Evolutionary conservation across 2,329 filamentous ascomycete genomes (phyloP).

Genomic region (Xylaria sp.): DNA sequence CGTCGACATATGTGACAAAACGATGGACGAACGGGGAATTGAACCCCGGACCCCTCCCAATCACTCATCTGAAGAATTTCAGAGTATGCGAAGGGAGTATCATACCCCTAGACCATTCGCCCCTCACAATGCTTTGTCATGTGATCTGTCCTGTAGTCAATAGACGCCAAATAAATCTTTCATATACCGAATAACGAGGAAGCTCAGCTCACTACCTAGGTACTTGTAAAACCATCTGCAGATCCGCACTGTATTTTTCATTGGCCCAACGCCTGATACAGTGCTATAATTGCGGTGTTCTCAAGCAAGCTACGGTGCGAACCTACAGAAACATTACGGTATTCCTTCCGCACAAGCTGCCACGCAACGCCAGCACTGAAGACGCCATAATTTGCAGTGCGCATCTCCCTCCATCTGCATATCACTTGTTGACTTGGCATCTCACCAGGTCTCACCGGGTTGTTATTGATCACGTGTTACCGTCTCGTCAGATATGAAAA

Average conservation of each 20-base stretch:
- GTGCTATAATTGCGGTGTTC: neutral
- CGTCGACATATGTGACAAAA: neutral
- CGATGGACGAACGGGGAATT: slow-evolving; percentile 41
- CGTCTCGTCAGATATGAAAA: neutral
- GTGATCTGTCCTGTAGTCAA: neutral
- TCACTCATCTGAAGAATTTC: slow-evolving; percentile 1
- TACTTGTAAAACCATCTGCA: too few species aligned
- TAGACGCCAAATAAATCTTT: neutral
- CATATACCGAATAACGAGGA: too few species aligned
- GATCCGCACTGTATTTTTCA: neutral
- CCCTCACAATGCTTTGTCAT: slow-evolving; percentile 11
- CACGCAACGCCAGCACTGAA: neutral
- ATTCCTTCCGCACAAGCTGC: neutral
- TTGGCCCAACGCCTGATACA: neutral
- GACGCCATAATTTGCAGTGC: neutral
- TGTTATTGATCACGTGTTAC: neutral
- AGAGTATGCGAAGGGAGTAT: slow-evolving; percentile 42
- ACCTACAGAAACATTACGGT: neutral
- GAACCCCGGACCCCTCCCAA: slow-evolving; percentile 43
- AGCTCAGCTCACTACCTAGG: too few species aligned
- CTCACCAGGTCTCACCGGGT: too few species aligned
- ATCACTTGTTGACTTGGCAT: slow-evolving; percentile 2
- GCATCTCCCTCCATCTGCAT: slow-evolving; percentile 6
- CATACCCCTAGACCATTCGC: slow-evolving; percentile 44
- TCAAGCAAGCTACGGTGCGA: neutral